These are phyloP conservation scores for Colletotrichum sp. DNA, from an alignment of 2,329 filamentous ascomycete species.

Conservation along the genomic window DNA sequence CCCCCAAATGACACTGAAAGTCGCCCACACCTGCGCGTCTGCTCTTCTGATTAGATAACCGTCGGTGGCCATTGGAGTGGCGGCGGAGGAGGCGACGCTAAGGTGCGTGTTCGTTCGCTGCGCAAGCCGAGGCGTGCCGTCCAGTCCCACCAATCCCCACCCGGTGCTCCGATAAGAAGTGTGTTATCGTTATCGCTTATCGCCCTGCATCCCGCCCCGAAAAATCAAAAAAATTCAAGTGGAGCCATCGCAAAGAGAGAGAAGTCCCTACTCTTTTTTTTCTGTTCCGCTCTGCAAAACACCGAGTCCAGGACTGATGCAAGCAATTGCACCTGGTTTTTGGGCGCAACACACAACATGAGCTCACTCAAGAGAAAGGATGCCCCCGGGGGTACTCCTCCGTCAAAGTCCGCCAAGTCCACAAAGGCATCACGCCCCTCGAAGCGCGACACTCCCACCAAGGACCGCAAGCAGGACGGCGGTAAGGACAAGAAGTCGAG, in stretches of 20 bases:
- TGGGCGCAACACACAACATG: slow-evolving; percentile 39
- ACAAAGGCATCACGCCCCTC: slow-evolving; percentile 25
- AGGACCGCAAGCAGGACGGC: slow-evolving; percentile 35
- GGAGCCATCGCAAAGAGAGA: slow-evolving; percentile 13
- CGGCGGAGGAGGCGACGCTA: not conserved
- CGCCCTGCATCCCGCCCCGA: slow-evolving; percentile 3
- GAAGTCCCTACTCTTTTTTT: slow-evolving; percentile 7
- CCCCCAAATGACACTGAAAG: not conserved
- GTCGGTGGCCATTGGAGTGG: not conserved
- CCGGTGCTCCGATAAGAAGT: not conserved
- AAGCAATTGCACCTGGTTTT: slow-evolving; percentile 18
- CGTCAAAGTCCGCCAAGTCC: slow-evolving; percentile 53
- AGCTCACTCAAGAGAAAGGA: slow-evolving; percentile 64
- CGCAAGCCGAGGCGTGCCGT: not conserved
- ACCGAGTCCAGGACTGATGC: slow-evolving; percentile 14
- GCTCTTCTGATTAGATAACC: slow-evolving; percentile 6
- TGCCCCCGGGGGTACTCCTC: slow-evolving; percentile 55
- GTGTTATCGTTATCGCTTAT: slow-evolving; percentile 16
- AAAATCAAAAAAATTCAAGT: slow-evolving; percentile 14
- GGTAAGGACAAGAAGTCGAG: slow-evolving; percentile 35
- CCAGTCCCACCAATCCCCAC: not conserved
- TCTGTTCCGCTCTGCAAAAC: not conserved
- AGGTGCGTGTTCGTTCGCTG: not conserved
- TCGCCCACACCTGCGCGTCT: not conserved
- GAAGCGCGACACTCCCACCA: slow-evolving; percentile 22